Base-by-base conservation (phyloP, 306 rosid species). In the Cucurbita moschata region DNA sequence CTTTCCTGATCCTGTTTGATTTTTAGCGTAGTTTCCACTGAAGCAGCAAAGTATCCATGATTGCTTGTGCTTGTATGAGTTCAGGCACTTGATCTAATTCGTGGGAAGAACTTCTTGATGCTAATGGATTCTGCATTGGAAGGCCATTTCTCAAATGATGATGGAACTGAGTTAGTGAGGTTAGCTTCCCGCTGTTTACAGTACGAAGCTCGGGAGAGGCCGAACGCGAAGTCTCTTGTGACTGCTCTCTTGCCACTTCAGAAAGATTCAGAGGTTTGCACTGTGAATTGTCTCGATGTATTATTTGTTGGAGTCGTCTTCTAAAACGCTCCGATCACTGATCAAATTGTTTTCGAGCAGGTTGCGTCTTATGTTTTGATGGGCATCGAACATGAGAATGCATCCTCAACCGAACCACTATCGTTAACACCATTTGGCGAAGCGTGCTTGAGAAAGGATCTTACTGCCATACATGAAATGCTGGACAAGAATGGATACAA, bases 201-300 rank as follows among this genome's bases (percentile, higher is more conserved):
- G 67, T 94, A 87, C 75, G 98, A 94, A 81, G 96, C 95, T 57
- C 97, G 98, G 15, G 98, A 94, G 87, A 85, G 98, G 78, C 98
- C 98, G 65, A 94, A 87, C 82, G 95, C 95, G 0, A 94, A 94
- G 82, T 90, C 97, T 69, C 90, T 94, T 13, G 95, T 84, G 81
- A 75, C 83, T 51, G 84, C 98, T 81, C 92, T 94, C 53, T 58
- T 80, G 83, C 75, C 92, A 40, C 96, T 94, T 76, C 97, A 94
- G 82, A 94, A 89, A 83, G 97, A 94, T 83, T 77, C 89, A 38
- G 98, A 94, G 97, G 98, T 93, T 75, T 26, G 43, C 6, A 1
- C 38, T 26, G 35, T 10, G 71, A 40, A 18, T 30, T 1, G 4
- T 30, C 4, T 2, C 35, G 35, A 30, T 30, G 35, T 30, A 12